These are phyloP conservation scores for Xylariales sp. DNA, from an alignment of 2,329 filamentous ascomycete genomes.

Conservation along the genomic window DNA sequence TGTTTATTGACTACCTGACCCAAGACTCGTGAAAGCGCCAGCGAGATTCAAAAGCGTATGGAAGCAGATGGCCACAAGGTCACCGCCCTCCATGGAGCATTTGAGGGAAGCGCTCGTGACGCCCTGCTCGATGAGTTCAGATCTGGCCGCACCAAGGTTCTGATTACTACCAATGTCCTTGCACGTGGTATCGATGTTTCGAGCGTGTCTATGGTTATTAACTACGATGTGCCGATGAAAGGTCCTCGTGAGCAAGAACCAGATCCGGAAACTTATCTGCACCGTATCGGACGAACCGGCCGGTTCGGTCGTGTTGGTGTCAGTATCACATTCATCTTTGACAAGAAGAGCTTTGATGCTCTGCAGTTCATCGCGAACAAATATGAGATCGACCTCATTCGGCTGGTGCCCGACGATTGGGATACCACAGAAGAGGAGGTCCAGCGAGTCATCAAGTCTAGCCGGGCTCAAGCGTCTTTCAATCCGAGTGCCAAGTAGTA, in stretches of 20 bases:
- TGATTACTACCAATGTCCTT: conserved; percentile 96
- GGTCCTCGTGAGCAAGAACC: conserved; percentile 74
- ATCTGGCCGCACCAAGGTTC: conserved; percentile 81
- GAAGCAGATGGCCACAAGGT: conserved; percentile 85
- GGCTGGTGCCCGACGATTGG: conserved; percentile 84
- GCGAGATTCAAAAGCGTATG: conserved; percentile 83
- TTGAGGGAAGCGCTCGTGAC: conserved; percentile 81
- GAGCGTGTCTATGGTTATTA: conserved; percentile 95
- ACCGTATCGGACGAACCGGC: conserved; percentile 94
- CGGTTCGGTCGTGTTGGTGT: conserved; percentile 96
- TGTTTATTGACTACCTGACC: neutral
- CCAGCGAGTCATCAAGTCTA: conserved; percentile 74
- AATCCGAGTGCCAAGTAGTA: conserved; percentile 32
- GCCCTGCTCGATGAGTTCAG: conserved; percentile 83
- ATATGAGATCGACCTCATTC: conserved; percentile 77
- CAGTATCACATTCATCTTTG: conserved; percentile 90
- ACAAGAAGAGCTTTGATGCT: conserved; percentile 74
- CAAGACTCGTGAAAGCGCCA: conserved; percentile 80
- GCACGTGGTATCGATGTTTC: conserved; percentile 91
- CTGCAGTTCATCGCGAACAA: conserved; percentile 75
- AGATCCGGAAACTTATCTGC: conserved; percentile 93
- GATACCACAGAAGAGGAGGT: conserved; percentile 81
- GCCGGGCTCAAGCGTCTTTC: conserved; percentile 52
- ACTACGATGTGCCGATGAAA: conserved; percentile 84
- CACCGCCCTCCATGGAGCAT: conserved; percentile 81